Percentiles rank a stretch among this genome's conserved stretches.
phyloP scores from a whole-genome alignment of 2,329 filamentous ascomycete genomes.

The Epichloe sibirici region DNA sequence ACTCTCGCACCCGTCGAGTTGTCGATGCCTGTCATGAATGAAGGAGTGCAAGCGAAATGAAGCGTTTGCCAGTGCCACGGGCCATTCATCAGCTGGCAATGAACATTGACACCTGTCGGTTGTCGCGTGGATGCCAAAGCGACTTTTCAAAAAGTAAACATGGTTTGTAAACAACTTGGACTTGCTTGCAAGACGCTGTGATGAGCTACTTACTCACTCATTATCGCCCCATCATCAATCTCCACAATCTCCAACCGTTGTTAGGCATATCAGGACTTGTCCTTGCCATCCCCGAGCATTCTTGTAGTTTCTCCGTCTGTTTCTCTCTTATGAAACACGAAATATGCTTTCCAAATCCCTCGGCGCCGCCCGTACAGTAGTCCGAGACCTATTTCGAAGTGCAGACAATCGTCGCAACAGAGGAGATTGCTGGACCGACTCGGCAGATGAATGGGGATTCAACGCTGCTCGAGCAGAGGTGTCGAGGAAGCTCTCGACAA shows the following conservation, averaged over 20 bases:
- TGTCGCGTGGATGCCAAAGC: neutral
- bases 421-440: neutral
- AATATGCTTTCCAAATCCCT: slow-evolving; percentile 4
- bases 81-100: neutral
- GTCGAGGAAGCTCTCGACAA: neutral
- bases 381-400: slow-evolving; percentile 3
- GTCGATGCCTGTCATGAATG: neutral
- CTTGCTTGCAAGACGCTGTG: too few species aligned
- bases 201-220: too few species aligned
- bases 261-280: too few species aligned
- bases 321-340: too few species aligned
- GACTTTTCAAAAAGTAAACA: neutral
- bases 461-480: neutral
- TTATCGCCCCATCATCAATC: too few species aligned
- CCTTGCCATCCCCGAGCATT: too few species aligned
- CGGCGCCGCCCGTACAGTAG: neutral
- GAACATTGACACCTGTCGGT: neutral
- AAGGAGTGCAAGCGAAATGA: neutral
- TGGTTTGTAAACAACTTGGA: too few species aligned
- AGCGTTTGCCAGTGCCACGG: neutral
- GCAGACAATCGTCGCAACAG: neutral
- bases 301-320: neutral
- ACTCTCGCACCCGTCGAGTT: too few species aligned
- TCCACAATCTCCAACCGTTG: too few species aligned
- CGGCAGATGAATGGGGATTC: slow-evolving; percentile 1